Conservation (phyloP, 2,329 filamentous ascomycete species). For the Fusarium sp. region DNA sequence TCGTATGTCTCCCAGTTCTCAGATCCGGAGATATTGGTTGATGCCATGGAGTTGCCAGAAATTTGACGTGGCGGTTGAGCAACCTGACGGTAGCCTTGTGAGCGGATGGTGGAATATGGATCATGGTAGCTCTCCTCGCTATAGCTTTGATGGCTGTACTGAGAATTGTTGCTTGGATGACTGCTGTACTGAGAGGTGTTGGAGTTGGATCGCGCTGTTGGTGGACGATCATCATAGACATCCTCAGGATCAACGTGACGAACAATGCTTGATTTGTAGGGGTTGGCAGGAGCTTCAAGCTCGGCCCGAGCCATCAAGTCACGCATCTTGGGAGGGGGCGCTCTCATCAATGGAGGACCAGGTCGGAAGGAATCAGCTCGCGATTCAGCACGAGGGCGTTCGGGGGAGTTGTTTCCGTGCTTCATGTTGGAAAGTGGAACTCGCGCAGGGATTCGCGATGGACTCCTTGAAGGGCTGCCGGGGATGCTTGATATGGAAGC, state of each 20-base stretch:
- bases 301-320: conserved; percentile 71
- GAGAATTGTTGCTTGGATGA: conserved; percentile 49
- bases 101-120: conserved; percentile 56
- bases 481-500: conserved; percentile 37
- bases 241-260: conserved; percentile 80
- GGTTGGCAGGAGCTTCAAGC: conserved; percentile 61
- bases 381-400: conserved; percentile 66
- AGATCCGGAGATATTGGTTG: conserved; percentile 82
- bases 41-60: conserved; percentile 73
- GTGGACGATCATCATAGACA: conserved; percentile 77
- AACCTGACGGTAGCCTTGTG: conserved; percentile 55
- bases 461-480: conserved; percentile 50
- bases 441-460: conserved; percentile 73
- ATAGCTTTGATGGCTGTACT: conserved; percentile 46
- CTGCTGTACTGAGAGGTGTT: conserved; percentile 50
- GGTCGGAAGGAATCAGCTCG: conserved; percentile 61
- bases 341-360: conserved; percentile 66
- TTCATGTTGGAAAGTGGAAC: conserved; percentile 76
- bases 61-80: conserved; percentile 70
- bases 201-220: conserved; percentile 53
- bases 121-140: conserved; percentile 53
- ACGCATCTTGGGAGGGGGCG: conserved; percentile 92
- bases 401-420: conserved; percentile 82
- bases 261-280: conserved; percentile 66
- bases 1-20: conserved; percentile 99